These are phyloP conservation scores for Paradendryphiella salina DNA, from an alignment of 2,329 filamentous ascomycete species.

Conservation along the genomic window DNA sequence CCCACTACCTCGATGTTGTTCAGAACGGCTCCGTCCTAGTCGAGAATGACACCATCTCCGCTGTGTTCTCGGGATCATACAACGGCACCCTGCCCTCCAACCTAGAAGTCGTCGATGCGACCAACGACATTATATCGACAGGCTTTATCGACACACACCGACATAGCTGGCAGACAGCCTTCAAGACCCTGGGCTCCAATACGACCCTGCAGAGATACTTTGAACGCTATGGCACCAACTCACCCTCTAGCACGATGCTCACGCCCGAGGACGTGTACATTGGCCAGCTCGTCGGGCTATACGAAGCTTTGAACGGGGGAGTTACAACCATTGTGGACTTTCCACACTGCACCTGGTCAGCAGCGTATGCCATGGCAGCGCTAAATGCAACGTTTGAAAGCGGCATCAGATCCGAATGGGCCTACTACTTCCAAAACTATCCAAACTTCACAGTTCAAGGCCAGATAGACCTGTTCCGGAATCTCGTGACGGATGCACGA, in stretches of 20 bases:
- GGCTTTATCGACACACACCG: conserved; percentile 63
- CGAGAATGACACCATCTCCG: conserved; percentile 44
- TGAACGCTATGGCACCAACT: conserved; percentile 15
- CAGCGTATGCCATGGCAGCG: conserved; percentile 51
- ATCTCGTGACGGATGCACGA: background rate
- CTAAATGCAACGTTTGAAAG: conserved; percentile 55
- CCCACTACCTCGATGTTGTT: conserved; percentile 45
- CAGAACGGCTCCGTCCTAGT: conserved; percentile 51
- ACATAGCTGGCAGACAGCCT: conserved; percentile 56
- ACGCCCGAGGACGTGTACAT: conserved; percentile 30
- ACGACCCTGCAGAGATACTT: conserved; percentile 43
- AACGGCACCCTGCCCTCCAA: conserved; percentile 23
- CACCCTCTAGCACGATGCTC: conserved; percentile 7
- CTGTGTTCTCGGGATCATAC: conserved; percentile 9
- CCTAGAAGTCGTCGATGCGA: conserved; percentile 50
- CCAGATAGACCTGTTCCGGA: conserved; percentile 3
- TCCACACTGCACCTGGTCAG: conserved; percentile 44
- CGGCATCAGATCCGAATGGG: conserved; percentile 26
- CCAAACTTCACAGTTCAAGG: conserved; percentile 9
- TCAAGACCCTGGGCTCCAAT: conserved; percentile 59
- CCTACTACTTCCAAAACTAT: conserved; percentile 8
- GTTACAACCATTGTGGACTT: conserved; percentile 55
- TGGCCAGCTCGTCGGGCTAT: conserved; percentile 45
- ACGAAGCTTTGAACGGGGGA: conserved; percentile 57
- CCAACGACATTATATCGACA: conserved; percentile 56